Percentiles rank a stretch among this genome's conserved stretches.
These are phyloP conservation scores for Aspergillus tanneri DNA, from an alignment of 2,329 filamentous ascomycete species.

Conservation along the genomic window DNA sequence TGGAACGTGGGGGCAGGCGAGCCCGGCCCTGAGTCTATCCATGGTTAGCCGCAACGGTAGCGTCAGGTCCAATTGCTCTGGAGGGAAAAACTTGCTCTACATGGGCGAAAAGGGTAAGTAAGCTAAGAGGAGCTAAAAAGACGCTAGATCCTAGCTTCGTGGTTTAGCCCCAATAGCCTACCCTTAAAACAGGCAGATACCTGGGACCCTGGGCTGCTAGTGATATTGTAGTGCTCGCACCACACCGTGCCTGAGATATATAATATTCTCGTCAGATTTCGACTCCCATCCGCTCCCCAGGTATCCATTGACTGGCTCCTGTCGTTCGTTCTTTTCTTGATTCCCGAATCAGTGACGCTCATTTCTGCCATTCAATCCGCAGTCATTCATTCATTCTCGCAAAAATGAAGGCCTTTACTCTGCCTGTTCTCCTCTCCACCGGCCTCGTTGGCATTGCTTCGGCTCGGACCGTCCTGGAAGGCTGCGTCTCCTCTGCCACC, in stretches of 20 bases:
- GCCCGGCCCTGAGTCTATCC: background rate
- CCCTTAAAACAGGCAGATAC: background rate
- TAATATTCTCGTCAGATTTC: background rate
- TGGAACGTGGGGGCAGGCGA: background rate
- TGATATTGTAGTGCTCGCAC: background rate
- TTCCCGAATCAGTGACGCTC: background rate
- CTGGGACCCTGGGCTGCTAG: background rate
- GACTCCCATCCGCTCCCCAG: background rate
- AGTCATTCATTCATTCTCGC: conserved; percentile 5
- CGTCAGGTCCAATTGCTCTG: background rate
- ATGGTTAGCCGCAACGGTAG: background rate
- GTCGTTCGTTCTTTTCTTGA: background rate
- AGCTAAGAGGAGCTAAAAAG: background rate
- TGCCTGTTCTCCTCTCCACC: conserved; percentile 20
- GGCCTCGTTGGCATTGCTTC: conserved; percentile 15
- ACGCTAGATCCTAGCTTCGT: background rate
- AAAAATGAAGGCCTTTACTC: conserved; percentile 23
- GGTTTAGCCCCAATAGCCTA: background rate
- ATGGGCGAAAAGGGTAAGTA: background rate
- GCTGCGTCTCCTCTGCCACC: conserved; percentile 28
- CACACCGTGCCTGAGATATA: background rate
- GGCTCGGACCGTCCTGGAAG: conserved; percentile 26
- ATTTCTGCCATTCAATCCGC: background rate
- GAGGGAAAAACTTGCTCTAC: background rate
- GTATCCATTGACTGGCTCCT: background rate